Evolutionary conservation across 108 stramenopile genomes (phyloP).

Genomic region (Aurantiochytrium sp.): DNA sequence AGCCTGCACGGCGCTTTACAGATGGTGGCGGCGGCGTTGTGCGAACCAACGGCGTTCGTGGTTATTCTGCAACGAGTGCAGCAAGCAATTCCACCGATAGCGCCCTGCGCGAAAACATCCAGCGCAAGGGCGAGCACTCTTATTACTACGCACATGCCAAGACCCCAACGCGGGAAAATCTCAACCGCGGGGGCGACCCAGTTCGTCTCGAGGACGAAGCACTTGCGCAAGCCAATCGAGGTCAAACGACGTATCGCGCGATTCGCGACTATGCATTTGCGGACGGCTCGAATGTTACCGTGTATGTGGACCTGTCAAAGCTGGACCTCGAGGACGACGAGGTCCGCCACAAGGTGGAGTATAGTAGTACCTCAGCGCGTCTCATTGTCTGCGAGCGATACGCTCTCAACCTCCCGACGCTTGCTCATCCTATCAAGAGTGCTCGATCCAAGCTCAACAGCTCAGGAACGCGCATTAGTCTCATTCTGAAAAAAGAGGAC

Average conservation of each 20-base stretch:
- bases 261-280: background rate
- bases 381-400: background rate
- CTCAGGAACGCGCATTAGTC: background rate
- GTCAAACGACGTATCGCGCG: background rate
- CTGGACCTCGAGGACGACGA: background rate
- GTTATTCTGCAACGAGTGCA: background rate
- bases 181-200: background rate
- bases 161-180: background rate
- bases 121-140: slow-evolving; percentile 7
- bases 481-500: background rate
- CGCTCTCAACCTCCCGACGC: background rate
- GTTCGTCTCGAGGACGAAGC: background rate
- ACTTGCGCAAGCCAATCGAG: background rate
- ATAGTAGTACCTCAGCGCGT: background rate
- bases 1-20: background rate
- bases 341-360: background rate
- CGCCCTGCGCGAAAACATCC: background rate
- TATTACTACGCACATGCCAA: slow-evolving; percentile 13
- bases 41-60: background rate
- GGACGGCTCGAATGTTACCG: background rate
- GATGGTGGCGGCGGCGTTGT: background rate
- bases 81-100: background rate
- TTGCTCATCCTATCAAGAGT: background rate
- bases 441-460: background rate
- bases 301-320: background rate